Conservation (phyloP, 805 yeast species). For the Yamadazyma phyllophila region DNA sequence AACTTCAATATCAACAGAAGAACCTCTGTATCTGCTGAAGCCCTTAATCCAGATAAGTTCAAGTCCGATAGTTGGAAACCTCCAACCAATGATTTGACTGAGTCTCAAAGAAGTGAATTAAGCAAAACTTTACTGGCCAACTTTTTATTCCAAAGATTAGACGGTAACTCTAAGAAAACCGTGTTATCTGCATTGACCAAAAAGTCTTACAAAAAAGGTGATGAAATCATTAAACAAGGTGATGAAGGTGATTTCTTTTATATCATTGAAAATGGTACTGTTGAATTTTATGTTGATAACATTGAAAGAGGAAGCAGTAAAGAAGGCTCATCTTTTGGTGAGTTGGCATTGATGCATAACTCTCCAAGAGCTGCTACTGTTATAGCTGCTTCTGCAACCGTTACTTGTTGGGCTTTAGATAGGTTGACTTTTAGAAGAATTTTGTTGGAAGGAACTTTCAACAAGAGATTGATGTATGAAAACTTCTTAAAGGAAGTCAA, state of each 20-base stretch:
- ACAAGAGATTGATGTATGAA: constrained; percentile 88
- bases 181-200: constrained; percentile 84
- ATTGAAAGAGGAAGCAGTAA: constrained; percentile 70
- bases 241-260: constrained; percentile 94
- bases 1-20: constrained; percentile 79
- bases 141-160: constrained; percentile 82
- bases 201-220: constrained; percentile 55
- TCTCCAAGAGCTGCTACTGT: constrained; percentile 98
- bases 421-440: constrained; percentile 90
- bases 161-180: constrained; percentile 69
- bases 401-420: constrained; percentile 84
- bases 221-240: constrained; percentile 80
- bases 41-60: constrained; percentile 71
- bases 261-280: constrained; percentile 79
- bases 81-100: constrained; percentile 61
- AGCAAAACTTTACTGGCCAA: constrained; percentile 72
- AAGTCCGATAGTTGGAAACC: constrained; percentile 68
- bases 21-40: constrained; percentile 88
- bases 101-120: constrained; percentile 65
- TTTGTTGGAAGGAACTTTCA: constrained; percentile 83
- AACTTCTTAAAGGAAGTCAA: constrained; percentile 84
- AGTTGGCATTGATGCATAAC: constrained; percentile 94
- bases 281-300: constrained; percentile 75
- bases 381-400: constrained; percentile 65
- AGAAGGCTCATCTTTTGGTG: constrained; percentile 92